These are phyloP conservation scores for Torulaspora delbrueckii DNA, from an alignment of 805 yeast species.

Conservation along the genomic window DNA sequence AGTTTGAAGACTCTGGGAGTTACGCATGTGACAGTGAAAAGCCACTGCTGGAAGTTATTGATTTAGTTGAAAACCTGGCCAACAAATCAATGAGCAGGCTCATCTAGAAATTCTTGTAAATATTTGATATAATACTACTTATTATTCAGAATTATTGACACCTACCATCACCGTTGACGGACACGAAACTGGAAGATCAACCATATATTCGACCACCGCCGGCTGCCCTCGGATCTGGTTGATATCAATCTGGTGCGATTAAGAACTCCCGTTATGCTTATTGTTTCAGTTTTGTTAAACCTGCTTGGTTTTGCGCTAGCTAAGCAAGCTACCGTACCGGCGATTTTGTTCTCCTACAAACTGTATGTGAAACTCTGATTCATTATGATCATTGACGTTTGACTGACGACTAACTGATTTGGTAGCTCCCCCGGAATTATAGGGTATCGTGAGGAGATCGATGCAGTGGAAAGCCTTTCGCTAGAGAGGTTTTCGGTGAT, in stretches of 20 bases:
- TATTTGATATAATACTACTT: neutral
- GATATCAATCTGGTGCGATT: neutral
- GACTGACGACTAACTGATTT: slow-evolving; percentile 1
- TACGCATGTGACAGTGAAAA: neutral
- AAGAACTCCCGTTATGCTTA: neutral
- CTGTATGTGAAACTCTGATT: slow-evolving; percentile 8
- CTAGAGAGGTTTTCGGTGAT: slow-evolving; percentile 29
- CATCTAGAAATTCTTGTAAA: neutral
- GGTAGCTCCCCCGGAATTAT: slow-evolving; percentile 24
- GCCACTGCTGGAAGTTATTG: slow-evolving; percentile 6
- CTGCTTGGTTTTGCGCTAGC: neutral
- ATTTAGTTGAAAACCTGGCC: slow-evolving; percentile 4
- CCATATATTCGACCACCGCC: neutral
- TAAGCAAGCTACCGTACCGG: slow-evolving; percentile 17
- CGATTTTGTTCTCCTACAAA: slow-evolving; percentile 19
- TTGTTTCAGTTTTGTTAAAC: neutral
- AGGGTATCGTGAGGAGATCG: slow-evolving; percentile 20
- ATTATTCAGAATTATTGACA: neutral
- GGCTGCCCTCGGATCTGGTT: neutral
- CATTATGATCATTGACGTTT: neutral
- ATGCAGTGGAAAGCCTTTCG: slow-evolving; percentile 19
- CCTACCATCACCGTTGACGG: neutral
- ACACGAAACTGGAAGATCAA: neutral
- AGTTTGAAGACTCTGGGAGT: slow-evolving; percentile 1
- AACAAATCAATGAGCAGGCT: neutral